Evolutionary conservation across 2,329 filamentous ascomycete genomes (phyloP), one percentile per base, ranked within the genome.

Genomic region (Fragosphaeria purpurea): DNA sequence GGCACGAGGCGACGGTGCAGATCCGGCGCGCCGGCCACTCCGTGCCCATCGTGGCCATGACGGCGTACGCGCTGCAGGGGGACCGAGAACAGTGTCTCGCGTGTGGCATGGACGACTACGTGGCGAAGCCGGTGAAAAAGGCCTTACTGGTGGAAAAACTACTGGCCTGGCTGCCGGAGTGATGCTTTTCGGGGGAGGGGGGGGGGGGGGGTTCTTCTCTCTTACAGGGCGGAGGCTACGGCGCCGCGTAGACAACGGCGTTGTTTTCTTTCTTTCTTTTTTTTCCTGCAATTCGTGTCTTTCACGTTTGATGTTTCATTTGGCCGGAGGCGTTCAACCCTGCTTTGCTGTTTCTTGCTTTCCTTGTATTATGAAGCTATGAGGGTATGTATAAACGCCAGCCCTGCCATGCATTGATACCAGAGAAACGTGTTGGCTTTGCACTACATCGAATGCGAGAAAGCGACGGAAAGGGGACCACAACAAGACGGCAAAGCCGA

Each of bases 51-150:
- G 69, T 79, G 22, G 76, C 75, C 11, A 71, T 79, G 65, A 78
- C 75, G 1, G 75, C 75, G 0, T 76, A 78, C 53, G 76, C 77
- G 0, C 63, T 80, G 13, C 74, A 75, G 46, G 76, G 73, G 0
- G 76, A 80, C 52, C 70, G 67, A 4, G 76, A 79, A 44, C 66
- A 64, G 8, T 80, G 77, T 54, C 63, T 76, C 33, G 69, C 70
- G 5, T 71, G 70, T 46, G 77, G 77, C 1, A 77, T 80, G 75
- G 71, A 74, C 41, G 76, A 73, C 41, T 79, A 78, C 53, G 65
- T 80, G 10, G 64, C 75, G 2, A 64, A 64, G 43, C 62, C 62
- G 0, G 56, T 64, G 10, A 51, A 61, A 46, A 63, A 60, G 52
- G 54, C 56, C 44, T 10, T 51, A 40, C 50, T 56, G 6, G 48